Conservation (phyloP, 306 rosid species). For the Casuarina equisetifolia region DNA sequence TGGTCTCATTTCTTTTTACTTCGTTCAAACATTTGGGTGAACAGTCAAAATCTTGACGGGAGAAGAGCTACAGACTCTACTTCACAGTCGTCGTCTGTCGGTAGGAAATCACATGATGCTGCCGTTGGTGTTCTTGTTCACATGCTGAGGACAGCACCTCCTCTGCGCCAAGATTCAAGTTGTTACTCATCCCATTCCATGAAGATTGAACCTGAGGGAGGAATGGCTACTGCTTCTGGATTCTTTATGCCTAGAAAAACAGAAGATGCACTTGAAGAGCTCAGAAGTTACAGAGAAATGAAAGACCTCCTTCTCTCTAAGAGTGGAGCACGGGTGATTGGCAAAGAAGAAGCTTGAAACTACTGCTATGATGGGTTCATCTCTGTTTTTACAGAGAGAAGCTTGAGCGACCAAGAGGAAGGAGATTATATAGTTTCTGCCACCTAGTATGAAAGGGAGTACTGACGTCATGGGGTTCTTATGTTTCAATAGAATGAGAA, state of each 20-base stretch:
- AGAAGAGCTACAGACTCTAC: slow-evolving; percentile 35
- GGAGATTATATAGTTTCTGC: background rate
- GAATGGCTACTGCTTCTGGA: slow-evolving; percentile 61
- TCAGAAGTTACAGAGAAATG: slow-evolving; percentile 50
- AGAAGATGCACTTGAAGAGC: slow-evolving; percentile 56
- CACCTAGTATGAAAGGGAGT: background rate
- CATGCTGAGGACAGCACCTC: slow-evolving; percentile 83
- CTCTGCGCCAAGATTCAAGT: slow-evolving; percentile 74
- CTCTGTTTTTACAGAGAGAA: slow-evolving; percentile 1
- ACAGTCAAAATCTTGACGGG: slow-evolving; percentile 47
- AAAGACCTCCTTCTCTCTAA: slow-evolving; percentile 53
- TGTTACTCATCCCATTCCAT: slow-evolving; percentile 58
- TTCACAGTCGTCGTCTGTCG: slow-evolving; percentile 42
- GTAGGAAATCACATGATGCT: slow-evolving; percentile 79
- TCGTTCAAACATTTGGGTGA: slow-evolving; percentile 26
- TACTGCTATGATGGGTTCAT: slow-evolving; percentile 12
- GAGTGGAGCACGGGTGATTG: slow-evolving; percentile 45
- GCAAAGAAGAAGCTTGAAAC: slow-evolving; percentile 38
- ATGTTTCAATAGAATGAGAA: background rate
- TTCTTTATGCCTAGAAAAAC: slow-evolving; percentile 56
- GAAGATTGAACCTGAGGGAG: slow-evolving; percentile 56
- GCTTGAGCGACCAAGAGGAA: background rate
- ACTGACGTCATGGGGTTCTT: background rate
- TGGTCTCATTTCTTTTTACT: slow-evolving; percentile 19
- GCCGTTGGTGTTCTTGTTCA: slow-evolving; percentile 86